Base-by-base conservation (phyloP, 495 filamentous ascomycete species). In the Penicillium alfredii region DNA sequence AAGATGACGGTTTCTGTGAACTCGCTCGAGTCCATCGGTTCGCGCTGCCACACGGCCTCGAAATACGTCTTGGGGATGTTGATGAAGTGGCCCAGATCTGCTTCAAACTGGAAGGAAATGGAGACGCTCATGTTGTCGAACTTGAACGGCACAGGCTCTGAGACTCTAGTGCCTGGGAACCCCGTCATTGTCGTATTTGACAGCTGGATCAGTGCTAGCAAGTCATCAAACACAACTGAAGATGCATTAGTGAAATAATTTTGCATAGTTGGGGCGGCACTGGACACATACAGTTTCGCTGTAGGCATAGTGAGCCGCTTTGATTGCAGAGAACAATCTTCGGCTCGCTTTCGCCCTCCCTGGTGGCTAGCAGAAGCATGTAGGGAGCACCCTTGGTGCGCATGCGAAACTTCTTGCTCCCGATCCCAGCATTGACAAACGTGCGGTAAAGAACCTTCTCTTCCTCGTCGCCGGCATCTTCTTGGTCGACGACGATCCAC, bases 301-400 rank as follows among this genome's bases (percentile, higher is more conserved):
- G 63, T 7, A 70, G 35, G 34, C 54, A 61, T 24, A 70, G 42
- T 6, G 57, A 58, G 9, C 66, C 64, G 24, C 53, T 62, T 45
- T 70, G 66, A 19, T 68, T 70, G 23, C 63, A 65, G 5, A 70
- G 38, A 7, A 63, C 58, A 13, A 70, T 50, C 19, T 58, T 68
- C 6, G 59, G 64, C 12, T 70, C 64, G 31, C 60, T 64, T 32
- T 68, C 57, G 6, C 61, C 61, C 2, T 63, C 52, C 21, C 46
- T 56, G 6, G 60, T 60, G 16, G 56, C 58, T 7, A 70, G 28
- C 8, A 65, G 34, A 4, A 70, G 47, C 63, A 70, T 55, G 36
- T 70, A 70, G 6, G 65, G 61, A n/a, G 64, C 58, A 14, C 55
- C 53, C 37, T 56, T 58, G 3, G 56, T 59, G 31, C 57, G 51